phyloP scores from a whole-genome alignment of 345 rosid species.

The Noccaea bulbosa region DNA sequence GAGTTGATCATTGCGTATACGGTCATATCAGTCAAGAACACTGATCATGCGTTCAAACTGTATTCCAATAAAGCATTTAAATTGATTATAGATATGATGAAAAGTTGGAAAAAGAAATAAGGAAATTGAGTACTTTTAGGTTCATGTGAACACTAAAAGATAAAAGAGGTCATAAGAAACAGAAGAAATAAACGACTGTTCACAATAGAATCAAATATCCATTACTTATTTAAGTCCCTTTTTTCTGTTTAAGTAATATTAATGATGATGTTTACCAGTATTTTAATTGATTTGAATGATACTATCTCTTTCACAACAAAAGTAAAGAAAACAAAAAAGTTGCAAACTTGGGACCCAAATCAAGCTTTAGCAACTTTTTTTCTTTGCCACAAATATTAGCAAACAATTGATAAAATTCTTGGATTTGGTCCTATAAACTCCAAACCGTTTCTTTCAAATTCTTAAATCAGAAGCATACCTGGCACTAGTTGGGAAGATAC shows the following conservation, averaged over 20 bases:
- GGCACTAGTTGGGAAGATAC: conserved; percentile 46
- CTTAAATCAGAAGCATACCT: conserved; percentile 44
- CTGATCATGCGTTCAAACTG: conserved; percentile 37
- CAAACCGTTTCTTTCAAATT: conserved; percentile 31
- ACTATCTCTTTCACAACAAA: conserved; percentile 36
- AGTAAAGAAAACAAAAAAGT: conserved; percentile 27
- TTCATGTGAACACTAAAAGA: conserved; percentile 14
- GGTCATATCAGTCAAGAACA: conserved; percentile 33
- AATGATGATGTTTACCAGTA: conserved; percentile 28
- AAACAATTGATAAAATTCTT: conserved; percentile 26
- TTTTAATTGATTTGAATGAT: conserved; percentile 23
- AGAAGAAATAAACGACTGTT: conserved; percentile 3
- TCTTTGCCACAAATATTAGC: conserved; percentile 35
- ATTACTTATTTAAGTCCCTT: background rate
- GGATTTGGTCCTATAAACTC: conserved; percentile 30
- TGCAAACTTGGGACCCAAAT: conserved; percentile 44
- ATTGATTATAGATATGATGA: conserved; percentile 13
- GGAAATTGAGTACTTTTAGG: conserved; percentile 30
- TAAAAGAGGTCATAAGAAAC: conserved; percentile 3
- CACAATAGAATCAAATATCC: conserved; percentile 5
- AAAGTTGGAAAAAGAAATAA: conserved; percentile 26
- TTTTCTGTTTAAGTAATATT: conserved; percentile 13
- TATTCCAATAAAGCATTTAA: conserved; percentile 35
- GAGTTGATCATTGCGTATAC: conserved; percentile 12
- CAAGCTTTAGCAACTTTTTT: conserved; percentile 35